phyloP scores from a whole-genome alignment of 805 yeast species.

The Metschnikowia reukaufii region DNA sequence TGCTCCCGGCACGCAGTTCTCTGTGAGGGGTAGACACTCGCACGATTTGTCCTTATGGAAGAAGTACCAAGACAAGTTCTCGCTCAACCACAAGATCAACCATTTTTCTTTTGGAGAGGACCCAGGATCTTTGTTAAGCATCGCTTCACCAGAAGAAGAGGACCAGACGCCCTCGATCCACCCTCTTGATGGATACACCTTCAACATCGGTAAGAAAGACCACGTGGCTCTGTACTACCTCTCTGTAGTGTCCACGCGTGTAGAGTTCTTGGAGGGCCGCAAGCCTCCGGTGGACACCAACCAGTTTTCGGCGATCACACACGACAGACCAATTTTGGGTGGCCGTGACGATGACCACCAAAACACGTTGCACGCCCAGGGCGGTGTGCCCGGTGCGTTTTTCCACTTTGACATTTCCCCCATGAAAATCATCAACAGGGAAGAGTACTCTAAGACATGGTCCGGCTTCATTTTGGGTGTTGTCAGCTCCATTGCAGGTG shows the following conservation, averaged over 20 bases:
- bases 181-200: conserved; percentile 62
- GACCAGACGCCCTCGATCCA: conserved; percentile 46
- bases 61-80: conserved; percentile 54
- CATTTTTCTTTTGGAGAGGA: conserved; percentile 83
- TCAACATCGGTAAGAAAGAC: conserved; percentile 47
- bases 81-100: conserved; percentile 75
- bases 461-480: conserved; percentile 80
- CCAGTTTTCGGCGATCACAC: conserved; percentile 86
- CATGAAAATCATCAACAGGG: conserved; percentile 82
- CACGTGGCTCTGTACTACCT: conserved; percentile 75
- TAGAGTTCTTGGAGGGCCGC: conserved; percentile 59
- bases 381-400: conserved; percentile 90
- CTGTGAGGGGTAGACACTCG: conserved; percentile 59
- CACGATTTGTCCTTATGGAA: conserved; percentile 82
- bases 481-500: conserved; percentile 89
- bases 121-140: conserved; percentile 33
- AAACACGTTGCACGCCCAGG: conserved; percentile 73
- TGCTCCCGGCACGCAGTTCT: conserved; percentile 87
- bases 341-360: conserved; percentile 93
- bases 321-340: conserved; percentile 80
- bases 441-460: conserved; percentile 72
- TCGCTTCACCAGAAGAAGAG: conserved; percentile 20
- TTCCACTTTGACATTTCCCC: conserved; percentile 92
- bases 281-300: conserved; percentile 65
- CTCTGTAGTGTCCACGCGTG: conserved; percentile 88